Evolutionary conservation across 176 grass and related monocot genomes (phyloP), one percentile per base, ranked within the genome.

Genomic region (Hyparrhenia diplandra): DNA sequence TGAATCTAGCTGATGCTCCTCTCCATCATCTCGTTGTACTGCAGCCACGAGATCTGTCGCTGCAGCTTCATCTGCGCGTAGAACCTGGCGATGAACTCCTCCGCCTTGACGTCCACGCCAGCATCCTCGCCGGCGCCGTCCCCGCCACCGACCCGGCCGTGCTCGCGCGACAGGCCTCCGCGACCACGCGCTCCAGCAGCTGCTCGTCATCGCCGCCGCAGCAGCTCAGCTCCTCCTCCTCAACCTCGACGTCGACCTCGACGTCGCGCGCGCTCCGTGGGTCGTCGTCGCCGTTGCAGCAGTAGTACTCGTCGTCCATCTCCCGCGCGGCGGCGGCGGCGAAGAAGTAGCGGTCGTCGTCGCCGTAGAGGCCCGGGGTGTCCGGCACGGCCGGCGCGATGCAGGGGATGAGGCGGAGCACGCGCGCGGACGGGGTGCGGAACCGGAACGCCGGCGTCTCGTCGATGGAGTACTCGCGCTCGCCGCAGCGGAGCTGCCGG

Each of bases 381-480:
- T 85, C 89, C 5, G 82, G 82, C 24, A 27, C 69, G 2, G 80
- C 61, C 13, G 95, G 88, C 10, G 67, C 55, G 77, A 93, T 93
- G 84, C 92, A 95, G 79, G 90, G n/a, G 39, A 94, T 81, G 71
- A 92, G 83, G 13, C 83, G 86, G 10, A 92, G 95, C 61, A 85
- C 76, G 36, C 86, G 86, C 67, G 71, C 32, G 14, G 92, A 91
- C 7, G 88, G 86, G 1, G 84, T 82, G 11, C 93, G 91, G 86
- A 98, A 89, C 21, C 77, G 86, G 90, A 98, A 94, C 25, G 46
- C 59, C 1, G 92, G 95, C 6, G 92, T 98, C 59, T 98, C 95
- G 11, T 98, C 84, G 75, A 98, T 91, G 51, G 95, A 98, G 86
- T 82, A 94, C 84, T 98, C 86, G n/a, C 90, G 86, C 73, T 97